Percentiles rank a stretch among this genome's conserved stretches.
phyloP scores from a whole-genome alignment of 2,329 filamentous ascomycete genomes.

The Ophiostoma sp. region DNA sequence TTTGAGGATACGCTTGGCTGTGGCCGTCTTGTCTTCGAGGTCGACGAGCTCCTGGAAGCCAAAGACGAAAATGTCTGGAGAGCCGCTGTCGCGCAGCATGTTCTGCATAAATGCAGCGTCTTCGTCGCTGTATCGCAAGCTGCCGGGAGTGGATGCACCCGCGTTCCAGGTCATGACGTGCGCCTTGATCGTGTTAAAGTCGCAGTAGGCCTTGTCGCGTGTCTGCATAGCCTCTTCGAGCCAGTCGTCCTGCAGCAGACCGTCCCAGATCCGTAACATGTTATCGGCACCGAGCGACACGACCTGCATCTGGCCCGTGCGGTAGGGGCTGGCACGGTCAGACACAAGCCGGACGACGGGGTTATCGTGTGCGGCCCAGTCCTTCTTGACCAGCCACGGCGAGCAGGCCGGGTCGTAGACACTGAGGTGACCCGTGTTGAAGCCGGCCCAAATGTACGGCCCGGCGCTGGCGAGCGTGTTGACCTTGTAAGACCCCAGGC shows the following conservation, averaged over 20 bases:
- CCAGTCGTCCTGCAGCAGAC: conserved; percentile 90
- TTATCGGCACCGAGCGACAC: conserved; percentile 86
- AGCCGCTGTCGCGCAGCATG: conserved; percentile 71
- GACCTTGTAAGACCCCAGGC: conserved; percentile 92
- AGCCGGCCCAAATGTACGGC: conserved; percentile 85
- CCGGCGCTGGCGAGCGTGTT: conserved; percentile 81
- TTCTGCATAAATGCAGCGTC: conserved; percentile 80
- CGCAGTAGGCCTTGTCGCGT: conserved; percentile 78
- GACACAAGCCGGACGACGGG: conserved; percentile 75
- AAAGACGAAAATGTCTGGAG: conserved; percentile 89
- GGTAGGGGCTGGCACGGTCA: conserved; percentile 82
- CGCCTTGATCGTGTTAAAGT: conserved; percentile 77
- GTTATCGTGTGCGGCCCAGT: conserved; percentile 88
- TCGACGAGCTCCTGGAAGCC: conserved; percentile 99
- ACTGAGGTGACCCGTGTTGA: conserved; percentile 90
- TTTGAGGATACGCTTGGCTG: conserved; percentile 91
- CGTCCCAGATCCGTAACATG: conserved; percentile 84
- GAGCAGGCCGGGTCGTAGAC: conserved; percentile 81
- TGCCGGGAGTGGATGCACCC: conserved; percentile 88
- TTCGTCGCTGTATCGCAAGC: conserved; percentile 67
- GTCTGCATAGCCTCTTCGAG: conserved; percentile 87
- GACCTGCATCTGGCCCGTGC: conserved; percentile 79
- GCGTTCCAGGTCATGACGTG: conserved; percentile 95
- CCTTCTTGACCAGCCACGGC: conserved; percentile 91
- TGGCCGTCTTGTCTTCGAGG: conserved; percentile 94